Conservation (phyloP, 2,329 filamentous ascomycete species). For the Ophiosphaerella korrae region DNA sequence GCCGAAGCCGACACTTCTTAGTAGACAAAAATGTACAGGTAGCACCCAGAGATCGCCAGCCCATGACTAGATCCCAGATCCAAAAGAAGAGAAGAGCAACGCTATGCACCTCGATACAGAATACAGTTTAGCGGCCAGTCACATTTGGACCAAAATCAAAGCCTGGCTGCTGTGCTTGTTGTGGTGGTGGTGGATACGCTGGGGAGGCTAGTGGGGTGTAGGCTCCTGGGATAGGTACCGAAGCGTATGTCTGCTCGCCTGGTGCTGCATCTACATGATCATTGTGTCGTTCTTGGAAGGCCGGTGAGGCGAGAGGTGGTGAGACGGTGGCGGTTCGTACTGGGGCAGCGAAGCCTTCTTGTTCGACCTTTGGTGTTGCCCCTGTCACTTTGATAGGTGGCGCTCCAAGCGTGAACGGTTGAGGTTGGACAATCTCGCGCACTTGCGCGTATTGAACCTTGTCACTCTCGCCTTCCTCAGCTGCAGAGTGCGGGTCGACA, state of each 20-base stretch:
- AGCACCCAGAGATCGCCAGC: constrained; percentile 25
- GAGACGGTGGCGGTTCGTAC: constrained; percentile 44
- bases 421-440: constrained; percentile 54
- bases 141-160: constrained; percentile 48
- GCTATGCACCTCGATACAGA: constrained; percentile 2
- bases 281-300: constrained; percentile 56
- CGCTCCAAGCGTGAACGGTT: constrained; percentile 83
- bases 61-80: constrained; percentile 23
- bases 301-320: constrained; percentile 41
- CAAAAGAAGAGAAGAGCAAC: constrained; percentile 8
- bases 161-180: constrained; percentile 23
- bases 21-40: constrained; percentile 31
- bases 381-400: constrained; percentile 79
- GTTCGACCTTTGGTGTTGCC: constrained; percentile 72
- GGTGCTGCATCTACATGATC: constrained; percentile 72
- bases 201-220: constrained; percentile 63
- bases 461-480: constrained; percentile 58
- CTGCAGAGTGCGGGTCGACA: constrained; percentile 53
- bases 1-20: constrained; percentile 12
- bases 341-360: constrained; percentile 63
- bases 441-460: constrained; percentile 46
- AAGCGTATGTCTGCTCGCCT: constrained; percentile 81
- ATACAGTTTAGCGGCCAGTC: constrained; percentile 23
- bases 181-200: constrained; percentile 44
- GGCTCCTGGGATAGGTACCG: constrained; percentile 86